Evolutionary conservation across 371 early-diverging fungal species (phyloP), one percentile per base, ranked within the genome.

Genomic region (Rhizopus arrhizus): DNA sequence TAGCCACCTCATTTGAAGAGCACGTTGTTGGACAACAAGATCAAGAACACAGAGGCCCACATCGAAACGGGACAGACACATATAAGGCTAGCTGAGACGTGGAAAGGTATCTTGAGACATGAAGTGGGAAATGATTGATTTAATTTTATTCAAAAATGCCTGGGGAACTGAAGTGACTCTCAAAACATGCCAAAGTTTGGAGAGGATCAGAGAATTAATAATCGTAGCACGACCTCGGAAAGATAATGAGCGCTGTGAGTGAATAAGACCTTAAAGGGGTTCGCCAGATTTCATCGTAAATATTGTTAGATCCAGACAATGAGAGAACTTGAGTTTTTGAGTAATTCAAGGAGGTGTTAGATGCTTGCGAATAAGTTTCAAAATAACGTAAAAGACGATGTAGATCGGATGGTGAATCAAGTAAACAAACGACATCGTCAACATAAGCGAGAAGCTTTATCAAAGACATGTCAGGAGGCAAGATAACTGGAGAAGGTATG

Each of bases 341-440:
- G 3, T 40, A 36, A 33, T 73, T 73, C 28, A 69, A 29, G 6
- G 29, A n/a, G 1, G 66, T 63, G 40, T 69, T 73, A 42, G 68
- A 61, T 3, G 64, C 68, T 2, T 5, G 1, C 0, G 59, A 56
- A 36, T 68, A 12, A 48, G 31, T 48, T 9, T 9, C 49, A 48
- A 2, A 28, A 31, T 31, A 31, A 48, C 7, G 48, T 40, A 5
- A 48, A 38, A 7, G 29, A 5, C 29, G 31, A 32, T 43, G 42
- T 50, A 32, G 85, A 85, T 68, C 78, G 82, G 12, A 77, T 85
- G 4, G 72, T 82, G 6, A 64, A 66, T 3, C 75, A 77, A 72
- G 81, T 7, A 67, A 60, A 38, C 62, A 62, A 13, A 62, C n/a
- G 4, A 72, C 13, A 58, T 64, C 59, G 31, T 64, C 65, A 11